These are phyloP conservation scores for Botryotinia calthae DNA, from an alignment of 2,329 filamentous ascomycete species.

Conservation along the genomic window DNA sequence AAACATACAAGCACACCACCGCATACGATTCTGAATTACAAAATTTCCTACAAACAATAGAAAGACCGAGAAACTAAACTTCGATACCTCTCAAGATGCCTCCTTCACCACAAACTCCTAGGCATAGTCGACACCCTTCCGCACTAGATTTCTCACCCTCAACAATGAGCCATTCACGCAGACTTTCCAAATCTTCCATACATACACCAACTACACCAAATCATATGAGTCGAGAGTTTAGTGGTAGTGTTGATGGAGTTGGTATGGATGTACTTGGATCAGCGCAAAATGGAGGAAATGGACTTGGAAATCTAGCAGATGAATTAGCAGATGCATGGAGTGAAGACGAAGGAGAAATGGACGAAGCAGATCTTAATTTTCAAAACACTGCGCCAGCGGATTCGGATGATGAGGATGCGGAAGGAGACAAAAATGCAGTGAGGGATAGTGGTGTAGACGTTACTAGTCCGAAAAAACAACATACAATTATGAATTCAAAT, in stretches of 20 bases:
- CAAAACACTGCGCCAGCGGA: slow-evolving; percentile 18
- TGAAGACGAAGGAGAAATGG: slow-evolving; percentile 59
- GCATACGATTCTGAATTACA: not conserved
- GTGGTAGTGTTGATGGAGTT: slow-evolving; percentile 6
- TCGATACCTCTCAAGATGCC: slow-evolving; percentile 41
- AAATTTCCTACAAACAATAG: not conserved
- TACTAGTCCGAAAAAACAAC: slow-evolving; percentile 26
- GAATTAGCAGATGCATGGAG: slow-evolving; percentile 74
- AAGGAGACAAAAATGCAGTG: slow-evolving; percentile 35
- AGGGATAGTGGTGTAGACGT: slow-evolving; percentile 41
- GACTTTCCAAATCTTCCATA: slow-evolving; percentile 37
- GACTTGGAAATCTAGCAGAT: slow-evolving; percentile 75
- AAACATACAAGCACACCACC: not conserved
- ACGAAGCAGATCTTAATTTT: slow-evolving; percentile 46
- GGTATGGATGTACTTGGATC: slow-evolving; percentile 37
- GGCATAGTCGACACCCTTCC: slow-evolving; percentile 59
- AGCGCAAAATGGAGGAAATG: slow-evolving; percentile 46
- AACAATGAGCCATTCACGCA: slow-evolving; percentile 29
- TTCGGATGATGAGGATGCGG: slow-evolving; percentile 22
- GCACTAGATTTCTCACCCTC: slow-evolving; percentile 47
- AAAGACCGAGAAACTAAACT: slow-evolving; percentile 19
- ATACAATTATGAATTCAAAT: slow-evolving; percentile 26
- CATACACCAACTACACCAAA: slow-evolving; percentile 34
- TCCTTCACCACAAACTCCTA: slow-evolving; percentile 52
- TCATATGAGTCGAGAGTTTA: slow-evolving; percentile 20